phyloP scores from a whole-genome alignment of 2,329 filamentous ascomycete genomes.

The Aspergillus candidus region DNA sequence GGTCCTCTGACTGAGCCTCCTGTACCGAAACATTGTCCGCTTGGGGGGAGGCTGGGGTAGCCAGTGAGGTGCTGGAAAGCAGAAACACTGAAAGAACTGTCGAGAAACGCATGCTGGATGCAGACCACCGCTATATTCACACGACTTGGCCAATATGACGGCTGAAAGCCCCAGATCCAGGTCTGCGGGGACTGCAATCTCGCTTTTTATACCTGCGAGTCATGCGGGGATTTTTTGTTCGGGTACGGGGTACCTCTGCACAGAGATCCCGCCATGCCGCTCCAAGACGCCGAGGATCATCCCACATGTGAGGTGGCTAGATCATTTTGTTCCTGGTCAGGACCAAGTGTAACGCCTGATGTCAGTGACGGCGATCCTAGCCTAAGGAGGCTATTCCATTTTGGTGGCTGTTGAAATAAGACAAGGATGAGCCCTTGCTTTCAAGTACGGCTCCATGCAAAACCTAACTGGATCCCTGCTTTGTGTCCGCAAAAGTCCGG shows the following conservation, averaged over 20 bases:
- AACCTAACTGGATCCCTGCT: too few species aligned
- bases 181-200: slow-evolving; percentile 6
- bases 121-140: slow-evolving; percentile 7
- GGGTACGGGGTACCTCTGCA: slow-evolving; percentile 1
- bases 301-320: slow-evolving; percentile 17
- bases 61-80: slow-evolving; percentile 19
- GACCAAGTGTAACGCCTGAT: slow-evolving; percentile 4
- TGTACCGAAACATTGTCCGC: slow-evolving; percentile 10
- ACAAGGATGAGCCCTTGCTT: not conserved
- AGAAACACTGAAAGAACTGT: slow-evolving; percentile 15
- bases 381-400: slow-evolving; percentile 11
- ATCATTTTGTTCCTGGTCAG: slow-evolving; percentile 6
- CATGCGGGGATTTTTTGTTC: slow-evolving; percentile 5
- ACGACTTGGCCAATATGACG: slow-evolving; percentile 13
- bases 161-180: slow-evolving; percentile 6
- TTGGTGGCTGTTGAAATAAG: slow-evolving; percentile 6
- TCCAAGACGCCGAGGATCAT: slow-evolving; percentile 11
- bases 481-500: slow-evolving; percentile 3
- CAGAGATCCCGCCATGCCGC: slow-evolving; percentile 4
- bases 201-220: slow-evolving; percentile 14
- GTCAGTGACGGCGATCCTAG: slow-evolving; percentile 4
- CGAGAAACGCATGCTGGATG: slow-evolving; percentile 19
- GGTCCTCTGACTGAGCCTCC: slow-evolving; percentile 8
- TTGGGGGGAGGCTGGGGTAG: slow-evolving; percentile 15
- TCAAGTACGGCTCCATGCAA: not conserved